Base-by-base conservation (phyloP, 495 filamentous ascomycete genomes). In the Aspergillus indologenus region DNA sequence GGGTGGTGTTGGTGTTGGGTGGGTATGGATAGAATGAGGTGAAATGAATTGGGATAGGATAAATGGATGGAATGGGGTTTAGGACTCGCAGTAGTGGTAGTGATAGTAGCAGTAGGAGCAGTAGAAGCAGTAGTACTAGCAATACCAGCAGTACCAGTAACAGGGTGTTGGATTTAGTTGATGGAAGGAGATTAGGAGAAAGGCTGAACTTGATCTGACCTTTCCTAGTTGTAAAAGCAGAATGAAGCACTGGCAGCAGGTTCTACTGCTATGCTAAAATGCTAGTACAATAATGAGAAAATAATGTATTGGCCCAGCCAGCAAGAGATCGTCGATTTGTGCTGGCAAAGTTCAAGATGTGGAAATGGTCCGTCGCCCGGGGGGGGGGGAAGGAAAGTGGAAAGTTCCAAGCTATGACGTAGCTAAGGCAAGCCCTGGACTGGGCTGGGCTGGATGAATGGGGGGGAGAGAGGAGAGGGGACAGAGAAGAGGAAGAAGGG, bases 361-460 rank as follows among this genome's bases (percentile, higher is more conserved):
- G 64, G 64, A 59, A 61, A 68, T 69, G 67, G 59, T 52, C 59
- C 62, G 69, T 66, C 68, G 66, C 68, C 54, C 62, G 71, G 65
- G 65, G 64, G 61, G 57, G 34, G 12, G 34, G 12, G 34, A 40
- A 9, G 9, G 26, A 9, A 9, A 29, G 26, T 3, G 26, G 34
- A 14, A 40, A 6, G 12, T 40, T 56, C 61, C 56, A 60, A 50
- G 54, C 53, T 65, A 76, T 76, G 73, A 76, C 73, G 73, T 76
- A 74, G 67, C 44, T 47, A 23, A 60, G 64, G 56, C 68, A 23
- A 57, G 45, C 19, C n/a, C n/a, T 29, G 45, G 42, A 34, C 53
- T 12, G 45, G 49, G n/a, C 50, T 48, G 21, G 20, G 46, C 19
- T 26, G 42, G 1, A 24, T 23, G 49, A 23, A 29, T 48, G 43